Base-by-base conservation (phyloP, 441 rosid species). In the Populus tomentosa region DNA sequence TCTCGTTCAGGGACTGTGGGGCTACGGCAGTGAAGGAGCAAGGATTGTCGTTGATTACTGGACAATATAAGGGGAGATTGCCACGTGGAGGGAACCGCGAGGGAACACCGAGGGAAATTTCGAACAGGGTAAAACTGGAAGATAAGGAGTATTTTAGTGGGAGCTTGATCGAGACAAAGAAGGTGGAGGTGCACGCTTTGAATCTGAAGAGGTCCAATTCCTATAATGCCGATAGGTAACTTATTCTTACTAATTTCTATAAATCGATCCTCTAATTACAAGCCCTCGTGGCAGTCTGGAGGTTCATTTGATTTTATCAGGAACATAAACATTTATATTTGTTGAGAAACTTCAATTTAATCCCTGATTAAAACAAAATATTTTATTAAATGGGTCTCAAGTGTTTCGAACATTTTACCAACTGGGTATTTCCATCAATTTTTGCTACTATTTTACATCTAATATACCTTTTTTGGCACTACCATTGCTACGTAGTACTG, bases 61-160 rank as follows among this genome's bases (percentile, higher is more conserved):
- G 89, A 23, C 85, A 84, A 9, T 82, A 84, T 70, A 91, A 80
- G 77, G 83, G 88, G 14, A 82, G 90, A 70, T 13, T 85, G 78
- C 84, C 88, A 73, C 84, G 88, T 50, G 90, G 87, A 74, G 85
- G 83, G 40, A 84, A 71, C 18, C 40, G 61, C 11, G 85, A 63
- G 7, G 88, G 80, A 70, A 72, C 82, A 16, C 77, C 82, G 28
- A 86, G 83, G 85, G 92, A 87, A 80, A 70, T 82, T 53, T 24
- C 68, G 63, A 79, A 67, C 67, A 85, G 93, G 91, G 81, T 89
- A 73, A 85, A 74, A 71, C 73, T 90, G 90, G 97, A 90, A 85
- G 94, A 91, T 11, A 93, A 95, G 78, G 96, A 90, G 77, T 92
- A 91, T 81, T 95, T 93, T 74, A 95, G 98, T 62, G 98, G 98